Conservation (phyloP, 768 basidiomycete genomes). For the Chalciporus pseudorubinellus region DNA sequence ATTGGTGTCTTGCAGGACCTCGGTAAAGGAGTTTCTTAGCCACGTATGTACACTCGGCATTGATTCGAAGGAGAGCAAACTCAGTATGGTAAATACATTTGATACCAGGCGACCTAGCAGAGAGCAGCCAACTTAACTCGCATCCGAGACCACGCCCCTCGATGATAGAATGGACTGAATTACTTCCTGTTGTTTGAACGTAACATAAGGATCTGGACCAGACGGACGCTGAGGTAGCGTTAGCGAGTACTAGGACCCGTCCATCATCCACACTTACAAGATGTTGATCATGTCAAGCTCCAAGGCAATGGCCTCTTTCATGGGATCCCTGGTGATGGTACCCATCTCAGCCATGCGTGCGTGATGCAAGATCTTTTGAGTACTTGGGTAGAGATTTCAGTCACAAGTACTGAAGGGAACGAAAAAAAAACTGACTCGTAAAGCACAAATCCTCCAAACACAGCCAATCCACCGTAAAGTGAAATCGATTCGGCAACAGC, state of each 20-base stretch:
- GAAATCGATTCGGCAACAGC: slow-evolving; percentile 75
- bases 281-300: slow-evolving; percentile 91
- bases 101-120: slow-evolving; percentile 14
- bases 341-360: slow-evolving; percentile 74
- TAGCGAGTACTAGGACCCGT: slow-evolving; percentile 1
- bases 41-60: slow-evolving; percentile 39
- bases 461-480: slow-evolving; percentile 85
- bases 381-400: slow-evolving; percentile 36
- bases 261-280: slow-evolving; percentile 50
- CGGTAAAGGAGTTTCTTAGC: slow-evolving; percentile 43
- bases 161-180: slow-evolving; percentile 16
- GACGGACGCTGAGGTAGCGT: slow-evolving; percentile 55
- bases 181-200: slow-evolving; percentile 54
- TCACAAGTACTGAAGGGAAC: not conserved
- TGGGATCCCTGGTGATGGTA: slow-evolving; percentile 62
- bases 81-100: not conserved
- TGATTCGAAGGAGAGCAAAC: slow-evolving; percentile 13
- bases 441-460: slow-evolving; percentile 84
- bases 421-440: slow-evolving; percentile 61
- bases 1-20: slow-evolving; percentile 66
- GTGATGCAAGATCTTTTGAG: slow-evolving; percentile 80
- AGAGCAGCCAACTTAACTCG: not conserved
- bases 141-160: not conserved
- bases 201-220: slow-evolving; percentile 78
- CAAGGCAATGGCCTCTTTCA: slow-evolving; percentile 74